phyloP scores from a whole-genome alignment of 805 yeast species.

The Pichia cephalocereana region DNA sequence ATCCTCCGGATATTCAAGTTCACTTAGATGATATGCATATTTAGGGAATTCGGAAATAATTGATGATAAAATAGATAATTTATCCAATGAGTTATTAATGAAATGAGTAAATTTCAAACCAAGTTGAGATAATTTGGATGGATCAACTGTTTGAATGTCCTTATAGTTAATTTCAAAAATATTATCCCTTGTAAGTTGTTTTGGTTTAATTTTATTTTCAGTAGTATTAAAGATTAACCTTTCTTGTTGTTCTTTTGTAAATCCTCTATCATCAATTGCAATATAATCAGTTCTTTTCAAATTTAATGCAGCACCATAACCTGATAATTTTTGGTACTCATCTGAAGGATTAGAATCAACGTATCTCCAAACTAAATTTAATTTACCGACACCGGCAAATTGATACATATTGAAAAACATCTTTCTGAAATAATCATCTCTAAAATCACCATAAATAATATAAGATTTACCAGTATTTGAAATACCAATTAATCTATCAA shows the following conservation, averaged over 20 bases:
- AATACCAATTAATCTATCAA: conserved; percentile 60
- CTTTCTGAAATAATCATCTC: conserved; percentile 37
- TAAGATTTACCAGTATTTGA: conserved; percentile 28
- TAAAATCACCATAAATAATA: conserved; percentile 58
- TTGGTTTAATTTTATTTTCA: not conserved
- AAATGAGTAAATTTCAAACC: conserved; percentile 35
- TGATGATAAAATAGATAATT: conserved; percentile 30
- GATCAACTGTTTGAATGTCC: conserved; percentile 24
- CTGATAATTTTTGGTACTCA: conserved; percentile 32
- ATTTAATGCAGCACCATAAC: conserved; percentile 60
- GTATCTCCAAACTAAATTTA: conserved; percentile 72
- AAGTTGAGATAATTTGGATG: conserved; percentile 27
- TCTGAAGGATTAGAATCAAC: conserved; percentile 27
- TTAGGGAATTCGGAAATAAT: conserved; percentile 48
- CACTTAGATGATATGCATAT: conserved; percentile 32
- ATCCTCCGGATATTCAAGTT: conserved; percentile 9
- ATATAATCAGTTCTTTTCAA: conserved; percentile 60
- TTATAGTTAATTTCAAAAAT: conserved; percentile 10
- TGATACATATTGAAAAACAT: conserved; percentile 52
- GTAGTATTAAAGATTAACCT: conserved; percentile 18
- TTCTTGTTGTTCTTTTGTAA: conserved; percentile 19
- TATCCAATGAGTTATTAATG: conserved; percentile 25
- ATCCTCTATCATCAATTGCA: conserved; percentile 52
- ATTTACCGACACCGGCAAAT: conserved; percentile 52
- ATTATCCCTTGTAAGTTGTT: not conserved